A percentile compares a stretch with the other conserved stretches of the same genome.
phyloP scores from a whole-genome alignment of 441 rosid genomes.

The Populus tomentosa region DNA sequence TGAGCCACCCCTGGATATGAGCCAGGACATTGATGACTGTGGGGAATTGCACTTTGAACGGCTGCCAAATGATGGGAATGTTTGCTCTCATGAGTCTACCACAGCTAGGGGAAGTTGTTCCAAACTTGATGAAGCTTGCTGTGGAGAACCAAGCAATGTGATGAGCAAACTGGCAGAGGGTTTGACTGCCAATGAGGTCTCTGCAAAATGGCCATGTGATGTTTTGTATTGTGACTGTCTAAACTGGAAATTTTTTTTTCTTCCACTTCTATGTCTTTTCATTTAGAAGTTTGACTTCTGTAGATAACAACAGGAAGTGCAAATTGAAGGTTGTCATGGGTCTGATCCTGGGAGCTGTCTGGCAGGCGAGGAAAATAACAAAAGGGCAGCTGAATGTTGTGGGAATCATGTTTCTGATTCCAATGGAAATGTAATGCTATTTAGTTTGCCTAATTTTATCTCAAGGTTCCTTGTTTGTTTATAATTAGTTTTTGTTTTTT shows the following conservation, averaged over 20 bases:
- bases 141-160: conserved; percentile 27
- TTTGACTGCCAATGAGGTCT: conserved; percentile 33
- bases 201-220: conserved; percentile 9
- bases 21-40: conserved; percentile 56
- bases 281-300: conserved; percentile 43
- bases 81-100: conserved; percentile 37
- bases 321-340: conserved; percentile 36
- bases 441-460: conserved; percentile 16
- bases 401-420: conserved; percentile 32
- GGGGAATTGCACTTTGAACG: conserved; percentile 40
- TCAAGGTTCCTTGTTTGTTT: neutral
- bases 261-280: conserved; percentile 27
- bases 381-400: conserved; percentile 29
- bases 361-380: conserved; percentile 24
- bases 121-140: conserved; percentile 20
- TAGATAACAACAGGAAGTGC: conserved; percentile 59
- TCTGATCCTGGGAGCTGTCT: conserved; percentile 27
- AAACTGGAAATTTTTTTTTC: neutral
- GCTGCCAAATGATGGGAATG: conserved; percentile 42
- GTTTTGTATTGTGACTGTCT: conserved; percentile 1
- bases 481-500: neutral
- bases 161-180: conserved; percentile 22
- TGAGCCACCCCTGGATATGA: conserved; percentile 95
- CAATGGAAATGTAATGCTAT: conserved; percentile 56
- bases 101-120: conserved; percentile 41